Base-by-base conservation (phyloP, 2,329 filamentous ascomycete genomes). In the Fusarium verrucosum region DNA sequence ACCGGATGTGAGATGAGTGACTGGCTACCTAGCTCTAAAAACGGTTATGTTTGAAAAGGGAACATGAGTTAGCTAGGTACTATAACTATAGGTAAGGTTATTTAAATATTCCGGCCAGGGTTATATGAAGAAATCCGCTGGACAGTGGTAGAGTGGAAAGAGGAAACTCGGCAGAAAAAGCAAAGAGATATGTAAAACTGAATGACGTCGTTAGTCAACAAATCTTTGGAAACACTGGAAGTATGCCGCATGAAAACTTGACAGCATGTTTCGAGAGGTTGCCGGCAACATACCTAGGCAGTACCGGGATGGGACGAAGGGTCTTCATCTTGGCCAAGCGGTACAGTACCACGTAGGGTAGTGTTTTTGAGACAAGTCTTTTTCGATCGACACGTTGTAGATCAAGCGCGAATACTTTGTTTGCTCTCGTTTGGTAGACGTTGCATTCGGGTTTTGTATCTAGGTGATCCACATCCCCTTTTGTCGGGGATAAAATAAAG, bases 31-130 rank as follows among this genome's bases (percentile, higher is more conserved):
- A 56, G 42, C 32, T 25, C 49, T 23, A 20, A 37, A 41, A 37
- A 28, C 32, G 22, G 56, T 53, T 38, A 41, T 61, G 63, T 66
- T 66, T 67, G 58, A 57, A 65, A 47, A 16, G 25, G 28, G 9
- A 50, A 43, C 40, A 26, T 22, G 42, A 28, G 28, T 42, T 38
- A 45, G 38, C n/a, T 17, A 61, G 25, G 23, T 54, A 37, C 17
- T 47, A 56, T 61, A 60, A 37, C 16, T 56, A 56, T 61, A 60
- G 47, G 55, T 62, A 49, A 56, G 57, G 57, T 62, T 60, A 54
- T 54, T 26, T 22, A 20, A 53, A 40, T 41, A 42, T 40, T 43
- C 19, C n/a, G 55, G 33, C 43, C 22, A 50, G 56, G 55, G 52
- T 42, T 50, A 19, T 19, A 58, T 28, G 50, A 19, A 43, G 38